A percentile compares a stretch with the other conserved stretches of the same genome.
These are phyloP conservation scores for Thymus mandschuricus DNA, from an alignment of 257 asterid genomes.

Conservation along the genomic window DNA sequence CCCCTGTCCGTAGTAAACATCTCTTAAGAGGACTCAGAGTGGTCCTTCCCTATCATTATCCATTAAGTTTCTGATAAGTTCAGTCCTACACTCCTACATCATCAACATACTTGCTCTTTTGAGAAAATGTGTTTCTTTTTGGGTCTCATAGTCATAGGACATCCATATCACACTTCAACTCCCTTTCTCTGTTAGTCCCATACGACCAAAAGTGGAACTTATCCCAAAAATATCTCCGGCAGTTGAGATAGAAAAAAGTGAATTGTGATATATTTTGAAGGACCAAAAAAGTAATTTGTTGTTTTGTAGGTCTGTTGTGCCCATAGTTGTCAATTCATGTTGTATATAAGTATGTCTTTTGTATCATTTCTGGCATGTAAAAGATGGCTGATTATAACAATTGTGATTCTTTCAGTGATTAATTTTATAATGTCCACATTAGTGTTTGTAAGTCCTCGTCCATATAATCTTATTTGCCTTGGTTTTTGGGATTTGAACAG, in stretches of 20 bases:
- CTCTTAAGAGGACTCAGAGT: neutral
- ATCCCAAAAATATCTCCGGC: too few species aligned
- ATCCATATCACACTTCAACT: neutral
- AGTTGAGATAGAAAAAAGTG: neutral
- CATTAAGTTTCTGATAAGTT: neutral
- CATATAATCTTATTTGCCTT: slow-evolving; percentile 2
- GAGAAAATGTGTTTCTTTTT: neutral
- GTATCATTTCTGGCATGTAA: neutral
- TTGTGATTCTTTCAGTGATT: neutral
- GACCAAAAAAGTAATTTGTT: neutral
- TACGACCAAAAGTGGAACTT: neutral
- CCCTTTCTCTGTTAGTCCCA: neutral
- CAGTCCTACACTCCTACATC: neutral
- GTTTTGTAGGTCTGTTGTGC: neutral
- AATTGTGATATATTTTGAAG: neutral
- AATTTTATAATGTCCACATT: too few species aligned
- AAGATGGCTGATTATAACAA: neutral
- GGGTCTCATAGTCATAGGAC: neutral
- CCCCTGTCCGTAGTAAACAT: too few species aligned
- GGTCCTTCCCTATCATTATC: neutral
- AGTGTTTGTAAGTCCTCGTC: neutral
- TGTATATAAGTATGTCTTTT: neutral
- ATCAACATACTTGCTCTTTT: neutral
- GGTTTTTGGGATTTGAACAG: slow-evolving; percentile 44
- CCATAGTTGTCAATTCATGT: neutral